phyloP scores from a whole-genome alignment of 1,284 basidiomycete genomes.

The Pyrrhoderma noxium region DNA sequence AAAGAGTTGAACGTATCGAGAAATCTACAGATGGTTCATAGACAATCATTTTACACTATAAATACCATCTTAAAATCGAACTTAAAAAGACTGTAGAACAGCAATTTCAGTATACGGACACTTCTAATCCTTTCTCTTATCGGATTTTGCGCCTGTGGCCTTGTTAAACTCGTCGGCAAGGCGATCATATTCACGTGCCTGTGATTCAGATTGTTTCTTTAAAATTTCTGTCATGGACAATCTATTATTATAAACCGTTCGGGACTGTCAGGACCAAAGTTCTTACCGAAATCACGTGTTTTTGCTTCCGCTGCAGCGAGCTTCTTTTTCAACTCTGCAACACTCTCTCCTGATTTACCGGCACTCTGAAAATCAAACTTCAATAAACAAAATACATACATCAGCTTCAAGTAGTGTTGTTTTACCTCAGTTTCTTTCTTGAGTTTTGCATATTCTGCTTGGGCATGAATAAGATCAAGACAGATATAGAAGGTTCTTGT shows the following conservation, averaged over 20 bases:
- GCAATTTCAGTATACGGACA: no score
- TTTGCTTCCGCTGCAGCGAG: conserved; percentile 41
- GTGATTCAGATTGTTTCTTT: conserved; percentile 76
- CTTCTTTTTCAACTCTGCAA: conserved; percentile 60
- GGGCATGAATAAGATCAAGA: conserved; percentile 83
- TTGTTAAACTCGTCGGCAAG: conserved; percentile 74
- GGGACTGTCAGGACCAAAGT: background rate
- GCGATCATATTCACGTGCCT: conserved; percentile 73
- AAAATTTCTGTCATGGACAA: conserved; percentile 50
- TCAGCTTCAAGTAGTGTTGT: conserved; percentile 15
- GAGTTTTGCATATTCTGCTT: conserved; percentile 81
- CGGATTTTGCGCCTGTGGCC: conserved; percentile 47
- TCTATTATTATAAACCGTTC: background rate
- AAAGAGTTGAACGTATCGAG: no score
- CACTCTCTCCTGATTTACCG: conserved; percentile 35
- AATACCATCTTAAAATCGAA: no score
- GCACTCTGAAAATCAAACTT: conserved; percentile 28
- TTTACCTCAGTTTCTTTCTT: conserved; percentile 54
- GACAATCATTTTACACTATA: no score
- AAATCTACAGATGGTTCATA: no score
- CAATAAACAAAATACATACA: background rate
- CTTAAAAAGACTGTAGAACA: no score
- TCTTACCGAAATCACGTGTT: conserved; percentile 60
- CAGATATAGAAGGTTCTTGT: conserved; percentile 90
- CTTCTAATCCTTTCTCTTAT: conserved; percentile 40